Conservation (phyloP, 768 basidiomycete species). For the Kwoniella newhampshirensis region DNA sequence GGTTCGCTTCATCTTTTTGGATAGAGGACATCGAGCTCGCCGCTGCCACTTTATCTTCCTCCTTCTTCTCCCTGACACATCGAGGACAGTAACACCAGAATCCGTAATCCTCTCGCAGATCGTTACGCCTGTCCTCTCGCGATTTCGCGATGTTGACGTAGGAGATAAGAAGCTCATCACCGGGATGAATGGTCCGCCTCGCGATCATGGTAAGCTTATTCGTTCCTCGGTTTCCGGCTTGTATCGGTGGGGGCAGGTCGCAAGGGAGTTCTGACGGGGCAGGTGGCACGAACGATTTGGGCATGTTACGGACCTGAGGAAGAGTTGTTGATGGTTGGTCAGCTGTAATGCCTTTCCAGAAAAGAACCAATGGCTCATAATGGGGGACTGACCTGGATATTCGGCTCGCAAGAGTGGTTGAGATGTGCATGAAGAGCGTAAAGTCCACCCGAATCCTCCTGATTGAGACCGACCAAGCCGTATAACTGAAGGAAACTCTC, state of each 20-base stretch:
- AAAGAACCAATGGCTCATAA: too few relatives aligned
- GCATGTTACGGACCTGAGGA: slow-evolving; percentile 40
- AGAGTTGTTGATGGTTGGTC: not conserved
- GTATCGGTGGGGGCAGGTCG: slow-evolving; percentile 53
- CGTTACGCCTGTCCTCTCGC: slow-evolving; percentile 36
- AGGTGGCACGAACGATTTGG: slow-evolving; percentile 31
- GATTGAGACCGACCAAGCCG: slow-evolving; percentile 77
- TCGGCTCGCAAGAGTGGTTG: slow-evolving; percentile 81
- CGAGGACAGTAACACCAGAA: slow-evolving; percentile 65
- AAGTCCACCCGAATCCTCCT: slow-evolving; percentile 82
- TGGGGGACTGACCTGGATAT: slow-evolving; percentile 61
- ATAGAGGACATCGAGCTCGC: not conserved
- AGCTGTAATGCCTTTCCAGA: too few relatives aligned
- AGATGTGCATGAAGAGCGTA: slow-evolving; percentile 83
- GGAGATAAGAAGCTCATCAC: slow-evolving; percentile 71
- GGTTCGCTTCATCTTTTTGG: too few relatives aligned
- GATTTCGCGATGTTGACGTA: slow-evolving; percentile 67
- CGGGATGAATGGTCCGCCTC: slow-evolving; percentile 62
- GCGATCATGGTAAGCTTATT: slow-evolving; percentile 68
- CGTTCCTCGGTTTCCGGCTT: slow-evolving; percentile 62
- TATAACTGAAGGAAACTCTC: slow-evolving; percentile 71
- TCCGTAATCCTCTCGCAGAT: slow-evolving; percentile 49
- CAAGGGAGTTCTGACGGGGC: slow-evolving; percentile 20
- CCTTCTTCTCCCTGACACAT: slow-evolving; percentile 62
- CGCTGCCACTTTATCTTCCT: slow-evolving; percentile 3